These are phyloP conservation scores for Pseudoneurospora amorphoporcata DNA, from an alignment of 495 filamentous ascomycete genomes.

Conservation along the genomic window DNA sequence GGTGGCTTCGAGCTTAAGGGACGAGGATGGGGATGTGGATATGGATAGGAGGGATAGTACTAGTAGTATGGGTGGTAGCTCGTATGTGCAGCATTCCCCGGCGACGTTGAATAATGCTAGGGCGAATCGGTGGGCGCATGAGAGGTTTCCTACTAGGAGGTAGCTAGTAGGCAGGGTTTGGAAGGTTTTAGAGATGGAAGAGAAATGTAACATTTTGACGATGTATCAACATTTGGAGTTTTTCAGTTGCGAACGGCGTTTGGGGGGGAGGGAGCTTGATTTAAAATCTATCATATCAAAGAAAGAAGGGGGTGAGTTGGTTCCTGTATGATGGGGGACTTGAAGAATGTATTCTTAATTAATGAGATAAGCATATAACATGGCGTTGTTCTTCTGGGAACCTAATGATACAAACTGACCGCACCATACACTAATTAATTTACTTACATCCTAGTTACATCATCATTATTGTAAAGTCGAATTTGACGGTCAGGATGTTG, in stretches of 20 bases:
- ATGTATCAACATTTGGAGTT: background rate
- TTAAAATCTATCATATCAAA: background rate
- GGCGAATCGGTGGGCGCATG: slow-evolving; percentile 23
- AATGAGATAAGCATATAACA: background rate
- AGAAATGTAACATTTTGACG: background rate
- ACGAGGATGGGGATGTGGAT: background rate
- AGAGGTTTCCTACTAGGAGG: slow-evolving; percentile 32
- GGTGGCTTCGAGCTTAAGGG: background rate
- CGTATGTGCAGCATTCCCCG: slow-evolving; percentile 9
- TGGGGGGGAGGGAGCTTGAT: background rate
- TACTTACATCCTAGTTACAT: too few relatives aligned
- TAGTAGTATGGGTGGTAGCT: background rate
- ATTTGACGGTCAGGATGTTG: too few relatives aligned
- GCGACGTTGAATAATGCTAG: slow-evolving; percentile 18
- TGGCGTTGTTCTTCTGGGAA: background rate
- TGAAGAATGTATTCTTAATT: background rate
- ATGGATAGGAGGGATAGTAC: background rate
- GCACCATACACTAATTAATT: too few relatives aligned
- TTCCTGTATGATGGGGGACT: background rate
- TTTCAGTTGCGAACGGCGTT: background rate
- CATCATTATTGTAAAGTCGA: too few relatives aligned
- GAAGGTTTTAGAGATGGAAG: background rate
- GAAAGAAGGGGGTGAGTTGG: background rate
- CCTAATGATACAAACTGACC: background rate
- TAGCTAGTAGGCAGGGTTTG: background rate